phyloP scores from a whole-genome alignment of 768 basidiomycete species.

The Mycena capillaripes region DNA sequence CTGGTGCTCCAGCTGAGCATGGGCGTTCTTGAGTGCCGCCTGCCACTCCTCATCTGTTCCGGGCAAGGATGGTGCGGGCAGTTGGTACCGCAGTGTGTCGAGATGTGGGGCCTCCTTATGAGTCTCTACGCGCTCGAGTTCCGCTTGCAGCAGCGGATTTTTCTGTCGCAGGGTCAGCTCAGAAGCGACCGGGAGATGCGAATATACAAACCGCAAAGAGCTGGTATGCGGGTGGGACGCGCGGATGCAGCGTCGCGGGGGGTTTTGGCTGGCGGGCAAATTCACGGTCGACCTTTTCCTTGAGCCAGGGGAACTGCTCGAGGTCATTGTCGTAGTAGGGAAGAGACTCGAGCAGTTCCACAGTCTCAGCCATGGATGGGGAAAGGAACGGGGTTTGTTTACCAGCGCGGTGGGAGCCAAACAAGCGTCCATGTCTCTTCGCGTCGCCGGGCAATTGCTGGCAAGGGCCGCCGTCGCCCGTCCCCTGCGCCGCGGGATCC shows the following conservation, averaged over 20 bases:
- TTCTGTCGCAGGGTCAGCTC: conserved; percentile 57
- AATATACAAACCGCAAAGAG: conserved; percentile 84
- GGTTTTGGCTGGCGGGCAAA: conserved; percentile 78
- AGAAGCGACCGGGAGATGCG: conserved; percentile 39
- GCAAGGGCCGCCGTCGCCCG: conserved; percentile 18
- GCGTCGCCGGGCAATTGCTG: conserved; percentile 30
- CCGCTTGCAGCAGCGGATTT: conserved; percentile 77
- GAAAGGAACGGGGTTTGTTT: background rate
- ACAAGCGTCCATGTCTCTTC: conserved; percentile 23
- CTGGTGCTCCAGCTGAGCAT: conserved; percentile 89
- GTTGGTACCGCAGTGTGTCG: conserved; percentile 80
- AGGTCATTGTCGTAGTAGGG: conserved; percentile 97
- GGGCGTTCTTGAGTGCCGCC: conserved; percentile 79
- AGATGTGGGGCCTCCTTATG: conserved; percentile 75
- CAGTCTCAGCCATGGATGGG: background rate
- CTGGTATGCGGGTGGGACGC: conserved; percentile 73
- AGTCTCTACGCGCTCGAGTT: conserved; percentile 80
- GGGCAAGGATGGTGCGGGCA: conserved; percentile 77
- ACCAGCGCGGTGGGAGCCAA: background rate
- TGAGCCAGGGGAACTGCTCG: conserved; percentile 78
- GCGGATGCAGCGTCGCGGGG: conserved; percentile 74
- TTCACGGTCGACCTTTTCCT: conserved; percentile 83
- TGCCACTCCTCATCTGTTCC: conserved; percentile 85
- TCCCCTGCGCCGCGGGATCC: conserved; percentile 21
- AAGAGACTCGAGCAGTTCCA: conserved; percentile 82